A percentile compares a stretch with the other conserved stretches of the same genome.
Evolutionary conservation across 176 grass and related monocot species (phyloP).

Genomic region (Areca catechu): DNA sequence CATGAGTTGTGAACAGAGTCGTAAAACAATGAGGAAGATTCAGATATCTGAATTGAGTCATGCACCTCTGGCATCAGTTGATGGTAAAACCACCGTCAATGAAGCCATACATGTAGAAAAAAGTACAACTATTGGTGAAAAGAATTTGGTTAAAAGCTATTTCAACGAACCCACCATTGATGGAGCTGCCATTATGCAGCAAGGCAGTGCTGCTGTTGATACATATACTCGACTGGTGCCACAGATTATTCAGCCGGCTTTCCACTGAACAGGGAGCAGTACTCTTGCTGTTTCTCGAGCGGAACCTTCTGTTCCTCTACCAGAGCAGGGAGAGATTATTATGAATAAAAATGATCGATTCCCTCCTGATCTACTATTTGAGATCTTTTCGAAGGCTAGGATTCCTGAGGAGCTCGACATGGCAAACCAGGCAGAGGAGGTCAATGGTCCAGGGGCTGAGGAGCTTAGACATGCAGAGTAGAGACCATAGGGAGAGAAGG

Average conservation of each 20-base stretch:
- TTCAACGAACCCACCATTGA: constrained; percentile 21
- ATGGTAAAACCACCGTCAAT: constrained; percentile 6
- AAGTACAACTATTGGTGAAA: no score
- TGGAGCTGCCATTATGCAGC: constrained; percentile 22
- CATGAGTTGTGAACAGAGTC: no score
- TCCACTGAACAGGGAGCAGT: no score
- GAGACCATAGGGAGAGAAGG: no score
- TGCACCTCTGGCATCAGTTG: constrained; percentile 3
- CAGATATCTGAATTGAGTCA: not conserved
- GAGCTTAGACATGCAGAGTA: no score
- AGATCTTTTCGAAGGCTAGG: no score
- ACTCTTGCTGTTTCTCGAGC: constrained; percentile 26
- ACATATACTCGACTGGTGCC: constrained; percentile 16
- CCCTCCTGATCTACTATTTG: no score
- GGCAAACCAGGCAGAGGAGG: no score
- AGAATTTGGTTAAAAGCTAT: no score
- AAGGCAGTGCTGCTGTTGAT: constrained; percentile 19
- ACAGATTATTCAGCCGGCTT: constrained; percentile 17
- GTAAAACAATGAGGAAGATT: constrained; percentile 2
- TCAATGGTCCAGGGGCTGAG: no score
- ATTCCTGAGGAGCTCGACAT: no score
- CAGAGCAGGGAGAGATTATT: constrained; percentile 41
- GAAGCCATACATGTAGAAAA: no score
- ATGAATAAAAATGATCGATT: constrained; percentile 51
- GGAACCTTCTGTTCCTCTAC: constrained; percentile 29